Evolutionary conservation across 2,329 filamentous ascomycete genomes (phyloP), one percentile per base, ranked within the genome.

Genomic region (Claviceps maximensis): DNA sequence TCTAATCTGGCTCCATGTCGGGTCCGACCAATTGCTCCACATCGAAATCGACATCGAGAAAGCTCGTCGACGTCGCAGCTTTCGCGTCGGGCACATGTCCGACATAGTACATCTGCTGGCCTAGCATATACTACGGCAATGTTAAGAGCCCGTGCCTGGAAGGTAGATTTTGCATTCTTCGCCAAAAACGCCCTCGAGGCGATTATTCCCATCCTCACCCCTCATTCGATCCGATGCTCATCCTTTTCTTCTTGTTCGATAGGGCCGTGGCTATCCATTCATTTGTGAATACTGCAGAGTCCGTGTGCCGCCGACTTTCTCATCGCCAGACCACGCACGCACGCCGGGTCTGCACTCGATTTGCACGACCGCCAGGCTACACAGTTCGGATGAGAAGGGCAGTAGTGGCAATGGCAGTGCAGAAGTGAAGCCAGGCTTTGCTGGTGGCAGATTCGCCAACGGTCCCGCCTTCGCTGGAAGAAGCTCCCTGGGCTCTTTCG

Each of bases 131-230:
- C 54, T 53, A 55, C 58, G 60, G 65, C 59, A 57, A 75, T 75
- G 72, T 69, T 75, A 56, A 71, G 70, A 65, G 66, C 67, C 58
- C 67, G 67, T 57, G 55, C 65, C 60, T 69, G 65, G 61, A 67
- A 68, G 67, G 73, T 73, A 41, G 29, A n/a, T 33, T 31, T 40
- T 8, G n/a, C 6, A 2, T 17, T 17, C 8, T 23, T 12, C n/a
- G 13, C 10, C 19, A 19, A 12, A 10, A 25, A 12, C 4, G 41
- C 15, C 23, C 15, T 45, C 3, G 23, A 45, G 23, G 42, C 21
- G 12, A 25, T 25, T 23, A 8, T 15, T 7, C 41, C 41, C 5
- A 12, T 4, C 23, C 5, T 29, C 40, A 57, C 47, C 52, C 9
- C 57, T 58, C 46, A 51, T 12, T 56, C 52, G 10, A 50, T 41